A percentile compares a stretch with the other conserved stretches of the same genome.
Evolutionary conservation across 2,329 filamentous ascomycete genomes (phyloP).

Genomic region (Elsinoe australis): DNA sequence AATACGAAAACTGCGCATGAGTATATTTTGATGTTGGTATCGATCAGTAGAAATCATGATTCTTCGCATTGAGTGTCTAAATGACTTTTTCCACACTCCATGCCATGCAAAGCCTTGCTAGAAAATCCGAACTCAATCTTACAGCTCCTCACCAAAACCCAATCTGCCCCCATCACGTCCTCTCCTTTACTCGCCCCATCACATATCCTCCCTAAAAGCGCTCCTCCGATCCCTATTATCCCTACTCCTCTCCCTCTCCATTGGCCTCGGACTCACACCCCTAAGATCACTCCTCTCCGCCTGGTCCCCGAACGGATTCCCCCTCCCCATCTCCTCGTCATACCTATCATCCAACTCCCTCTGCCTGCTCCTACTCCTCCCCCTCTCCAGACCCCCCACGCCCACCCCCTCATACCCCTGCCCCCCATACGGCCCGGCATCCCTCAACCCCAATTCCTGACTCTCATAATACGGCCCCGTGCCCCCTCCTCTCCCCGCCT

Average conservation of each 20-base stretch:
- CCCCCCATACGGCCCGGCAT: slow-evolving; percentile 36
- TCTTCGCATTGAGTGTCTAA: no score
- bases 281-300: slow-evolving; percentile 57
- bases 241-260: slow-evolving; percentile 45
- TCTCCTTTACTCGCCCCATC: slow-evolving; percentile 13
- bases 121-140: no score
- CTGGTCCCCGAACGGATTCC: slow-evolving; percentile 66
- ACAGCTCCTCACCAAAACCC: no score
- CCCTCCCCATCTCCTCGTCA: slow-evolving; percentile 37
- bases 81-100: slow-evolving; percentile 8
- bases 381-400: slow-evolving; percentile 33
- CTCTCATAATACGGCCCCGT: slow-evolving; percentile 65
- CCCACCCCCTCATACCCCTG: slow-evolving; percentile 32
- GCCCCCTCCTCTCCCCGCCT: slow-evolving; percentile 42
- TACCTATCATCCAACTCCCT: slow-evolving; percentile 39
- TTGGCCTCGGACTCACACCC: slow-evolving; percentile 70
- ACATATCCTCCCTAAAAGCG: slow-evolving; percentile 64
- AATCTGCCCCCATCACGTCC: not conserved
- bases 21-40: no score
- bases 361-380: slow-evolving; percentile 44
- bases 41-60: no score
- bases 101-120: slow-evolving; percentile 2
- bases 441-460: slow-evolving; percentile 58
- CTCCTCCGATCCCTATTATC: slow-evolving; percentile 53
- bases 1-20: no score